Evolutionary conservation across 2,329 filamentous ascomycete genomes (phyloP), one percentile per base, ranked within the genome.

Genomic region (Myriosclerotinia scirpicola): DNA sequence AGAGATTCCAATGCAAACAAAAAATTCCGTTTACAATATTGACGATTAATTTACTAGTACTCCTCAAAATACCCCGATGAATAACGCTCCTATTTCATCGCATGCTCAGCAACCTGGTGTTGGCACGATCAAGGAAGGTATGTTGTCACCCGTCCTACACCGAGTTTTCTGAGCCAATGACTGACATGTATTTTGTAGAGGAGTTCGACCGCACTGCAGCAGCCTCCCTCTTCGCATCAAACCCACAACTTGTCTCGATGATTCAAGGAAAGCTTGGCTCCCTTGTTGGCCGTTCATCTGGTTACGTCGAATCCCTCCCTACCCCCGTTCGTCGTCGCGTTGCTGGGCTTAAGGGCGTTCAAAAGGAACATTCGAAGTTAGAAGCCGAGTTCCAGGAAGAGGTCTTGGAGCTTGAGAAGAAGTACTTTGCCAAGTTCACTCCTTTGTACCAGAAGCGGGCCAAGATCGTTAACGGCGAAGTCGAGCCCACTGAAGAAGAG

Each of bases 351-450:
- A 97, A 98, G 84, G 96, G 94, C 73, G 93, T 99, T 74, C 95
- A 99, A 82, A 97, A 97, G 82, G 93, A 98, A 76, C 95, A 99
- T 83, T 92, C 94, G 69, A 97, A 98, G 83, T 89, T 99, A 75
- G 96, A 99, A 84, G 92, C 93, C 64, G 90, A 97, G 81, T 98
- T 99, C 81, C 96, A 99, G 80, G 93, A 98, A 80, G 96, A 98
- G 82, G 93, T 99, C 69, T 86, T 99, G 67, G 90, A 97, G 80
- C 87, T 99, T 38, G 95, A 99, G 86, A 99, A 99, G 87, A 97
- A 97, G 83, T 99, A 97, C 82, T 98, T 98, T 76, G 92, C 91
- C 81, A 98, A 98, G 82, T 99, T 97, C 82, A 96, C 92, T 65
- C 95, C 95, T 69, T 87, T 99, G 60, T 99, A 99, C 82, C 84